phyloP scores from a whole-genome alignment of 495 filamentous ascomycete species.

The Jackrogersella multiformis region DNA sequence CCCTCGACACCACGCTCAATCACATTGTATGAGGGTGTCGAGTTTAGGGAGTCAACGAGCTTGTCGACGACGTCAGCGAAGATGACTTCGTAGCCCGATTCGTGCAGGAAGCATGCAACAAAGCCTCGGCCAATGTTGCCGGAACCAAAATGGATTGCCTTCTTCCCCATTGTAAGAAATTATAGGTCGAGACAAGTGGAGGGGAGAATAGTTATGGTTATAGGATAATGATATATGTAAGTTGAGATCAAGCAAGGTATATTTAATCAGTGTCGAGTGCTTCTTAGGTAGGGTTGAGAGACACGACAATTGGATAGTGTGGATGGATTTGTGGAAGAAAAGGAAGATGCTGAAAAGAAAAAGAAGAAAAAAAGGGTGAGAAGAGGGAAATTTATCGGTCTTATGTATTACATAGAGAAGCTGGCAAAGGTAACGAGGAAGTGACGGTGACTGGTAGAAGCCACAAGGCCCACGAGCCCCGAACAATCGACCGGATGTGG shows the following conservation, averaged over 20 bases:
- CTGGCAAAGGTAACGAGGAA: conserved; percentile 18
- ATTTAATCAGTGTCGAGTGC: not conserved
- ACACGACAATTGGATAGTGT: conserved; percentile 9
- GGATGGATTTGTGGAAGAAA: conserved; percentile 11
- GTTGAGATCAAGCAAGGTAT: not conserved
- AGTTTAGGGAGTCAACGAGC: conserved; percentile 79
- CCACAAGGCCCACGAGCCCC: conserved; percentile 37
- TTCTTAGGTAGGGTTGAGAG: conserved; percentile 9
- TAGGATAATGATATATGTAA: not conserved
- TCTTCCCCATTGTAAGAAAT: conserved; percentile 67
- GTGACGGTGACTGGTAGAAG: conserved; percentile 19
- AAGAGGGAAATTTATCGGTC: conserved; percentile 11
- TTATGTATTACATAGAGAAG: conserved; percentile 35
- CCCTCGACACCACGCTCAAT: conserved; percentile 91
- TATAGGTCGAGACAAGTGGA: not conserved
- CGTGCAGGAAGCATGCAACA: conserved; percentile 76
- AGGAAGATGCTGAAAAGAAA: conserved; percentile 3
- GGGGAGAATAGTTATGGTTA: not conserved
- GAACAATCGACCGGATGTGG: conserved; percentile 40
- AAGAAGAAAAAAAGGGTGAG: not conserved
- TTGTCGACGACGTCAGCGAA: conserved; percentile 91
- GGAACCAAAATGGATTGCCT: conserved; percentile 92
- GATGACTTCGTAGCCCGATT: conserved; percentile 88
- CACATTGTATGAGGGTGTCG: conserved; percentile 80
- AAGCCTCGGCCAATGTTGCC: conserved; percentile 83